Percentiles rank a stretch among this genome's conserved stretches.
Conservation (phyloP, 1,284 basidiomycete species). For the Wolfiporia cocos region DNA sequence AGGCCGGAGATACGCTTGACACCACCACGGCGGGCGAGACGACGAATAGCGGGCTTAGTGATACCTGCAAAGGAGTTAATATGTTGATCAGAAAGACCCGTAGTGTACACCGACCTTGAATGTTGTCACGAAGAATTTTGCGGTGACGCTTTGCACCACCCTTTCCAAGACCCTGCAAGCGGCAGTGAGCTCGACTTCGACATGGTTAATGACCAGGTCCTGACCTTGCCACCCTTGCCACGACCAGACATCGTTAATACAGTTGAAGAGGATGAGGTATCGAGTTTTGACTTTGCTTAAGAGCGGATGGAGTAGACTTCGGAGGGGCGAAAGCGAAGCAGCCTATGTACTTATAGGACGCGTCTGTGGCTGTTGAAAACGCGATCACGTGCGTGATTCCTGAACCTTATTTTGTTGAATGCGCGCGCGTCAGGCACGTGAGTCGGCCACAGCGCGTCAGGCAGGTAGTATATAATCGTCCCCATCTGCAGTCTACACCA, state of each 20-base stretch:
- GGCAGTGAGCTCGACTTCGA: slow-evolving; percentile 27
- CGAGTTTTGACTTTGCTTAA: not conserved
- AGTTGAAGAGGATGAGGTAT: slow-evolving; percentile 3
- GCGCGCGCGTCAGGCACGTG: slow-evolving; percentile 21
- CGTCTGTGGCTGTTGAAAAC: slow-evolving; percentile 2
- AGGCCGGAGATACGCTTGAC: slow-evolving; percentile 93
- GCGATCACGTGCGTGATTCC: slow-evolving; percentile 18
- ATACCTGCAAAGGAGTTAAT: slow-evolving; percentile 27
- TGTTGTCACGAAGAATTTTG: slow-evolving; percentile 67
- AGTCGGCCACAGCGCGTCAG: slow-evolving; percentile 15
- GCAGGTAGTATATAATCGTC: slow-evolving; percentile 17
- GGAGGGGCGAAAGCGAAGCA: not conserved
- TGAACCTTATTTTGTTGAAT: slow-evolving; percentile 22
- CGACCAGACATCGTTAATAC: slow-evolving; percentile 53
- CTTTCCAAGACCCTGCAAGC: slow-evolving; percentile 39
- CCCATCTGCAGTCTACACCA: too few species aligned
- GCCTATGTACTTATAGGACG: slow-evolving; percentile 8
- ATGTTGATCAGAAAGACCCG: not conserved
- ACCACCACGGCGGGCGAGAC: slow-evolving; percentile 90
- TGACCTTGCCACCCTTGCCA: slow-evolving; percentile 55
- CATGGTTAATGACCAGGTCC: too few species aligned
- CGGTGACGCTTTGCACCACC: slow-evolving; percentile 57
- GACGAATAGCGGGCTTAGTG: slow-evolving; percentile 73
- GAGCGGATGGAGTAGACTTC: slow-evolving; percentile 3
- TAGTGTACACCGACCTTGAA: slow-evolving; percentile 39